Base-by-base conservation (phyloP, 352 stramenopile genomes). In the Globisporangium lucens region DNA sequence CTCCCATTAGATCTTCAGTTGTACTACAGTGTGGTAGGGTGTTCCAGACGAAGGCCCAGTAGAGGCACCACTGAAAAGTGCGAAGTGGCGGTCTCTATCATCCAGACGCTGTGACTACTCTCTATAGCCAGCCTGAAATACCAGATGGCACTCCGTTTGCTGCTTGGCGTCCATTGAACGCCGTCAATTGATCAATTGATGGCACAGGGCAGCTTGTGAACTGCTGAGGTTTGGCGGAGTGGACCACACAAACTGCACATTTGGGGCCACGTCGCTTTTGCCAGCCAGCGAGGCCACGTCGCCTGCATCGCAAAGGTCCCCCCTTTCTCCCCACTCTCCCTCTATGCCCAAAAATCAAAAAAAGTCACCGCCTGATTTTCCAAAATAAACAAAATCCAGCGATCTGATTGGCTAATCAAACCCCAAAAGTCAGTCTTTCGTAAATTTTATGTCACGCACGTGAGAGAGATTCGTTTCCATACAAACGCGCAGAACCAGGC, bases 401-500 rank as follows among this genome's bases (percentile, higher is more conserved):
- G 15, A n/a, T n/a, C 15, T n/a, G 41, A 49, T 49, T 49, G 41
- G 41, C 41, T 15, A n/a, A n/a, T n/a, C 4, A 0, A 2, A 56
- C 5, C n/a, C 49, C 4, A 33, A 20, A 35, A 33, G 10, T 22
- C 24, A 33, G 24, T n/a, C 13, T 35, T 57, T 57, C 24, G 24
- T 57, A 35, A 57, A 57, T 60, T 60, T 27, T 43, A 27, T 43
- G 29, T 60, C 53, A 60, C 29, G 53, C 53, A n/a, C 53, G 53
- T 60, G 53, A 33, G 29, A 60, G 29, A 60, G 53, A 60, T 60
- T 60, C 53, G 53, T 60, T 60, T 60, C 53, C 51, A 60, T 60
- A 43, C 53, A 60, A 60, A 41, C 29, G 53, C 53, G 13, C 53
- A 60, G 43, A 29, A 60, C 53, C 35, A 43, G 36, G 15, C 53